Conservation (phyloP, 2,329 filamentous ascomycete genomes). For the Claviceps digitariae region DNA sequence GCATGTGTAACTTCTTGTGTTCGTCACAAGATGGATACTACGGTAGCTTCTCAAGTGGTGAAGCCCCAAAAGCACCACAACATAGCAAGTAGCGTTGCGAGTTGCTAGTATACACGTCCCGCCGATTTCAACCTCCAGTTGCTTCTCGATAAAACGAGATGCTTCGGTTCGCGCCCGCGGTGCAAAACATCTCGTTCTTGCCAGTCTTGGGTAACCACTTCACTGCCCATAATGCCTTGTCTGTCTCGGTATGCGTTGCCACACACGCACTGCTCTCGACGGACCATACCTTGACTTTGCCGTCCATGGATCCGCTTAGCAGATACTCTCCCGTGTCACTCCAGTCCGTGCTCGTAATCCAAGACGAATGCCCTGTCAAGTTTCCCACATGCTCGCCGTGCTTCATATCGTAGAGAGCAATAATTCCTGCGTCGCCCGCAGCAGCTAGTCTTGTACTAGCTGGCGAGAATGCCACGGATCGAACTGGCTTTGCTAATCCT, state of each 20-base stretch:
- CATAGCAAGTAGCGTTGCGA: not conserved
- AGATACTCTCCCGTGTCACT: conserved; percentile 86
- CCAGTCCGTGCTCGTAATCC: conserved; percentile 89
- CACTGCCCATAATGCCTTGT: conserved; percentile 71
- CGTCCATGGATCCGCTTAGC: conserved; percentile 77
- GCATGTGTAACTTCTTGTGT: not conserved
- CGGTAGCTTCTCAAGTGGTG: not conserved
- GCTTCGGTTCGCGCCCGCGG: conserved; percentile 61
- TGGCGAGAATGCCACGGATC: conserved; percentile 78
- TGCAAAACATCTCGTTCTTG: conserved; percentile 61
- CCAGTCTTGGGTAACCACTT: conserved; percentile 66
- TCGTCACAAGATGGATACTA: too few relatives aligned
- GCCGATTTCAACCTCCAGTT: conserved; percentile 40
- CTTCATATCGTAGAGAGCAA: conserved; percentile 81
- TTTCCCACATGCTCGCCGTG: conserved; percentile 89
- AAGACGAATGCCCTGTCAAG: conserved; percentile 63
- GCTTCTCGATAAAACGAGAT: conserved; percentile 78
- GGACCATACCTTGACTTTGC: conserved; percentile 93
- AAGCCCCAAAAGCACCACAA: too few relatives aligned
- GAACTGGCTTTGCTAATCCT: conserved; percentile 79
- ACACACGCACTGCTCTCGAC: conserved; percentile 74
- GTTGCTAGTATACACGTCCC: conserved; percentile 6
- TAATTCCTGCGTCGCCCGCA: conserved; percentile 76
- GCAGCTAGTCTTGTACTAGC: conserved; percentile 74
- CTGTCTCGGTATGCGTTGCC: conserved; percentile 84